Evolutionary conservation across 1,284 basidiomycete species (phyloP), one percentile per base, ranked within the genome.

Genomic region (Xerocomus nothofagi): DNA sequence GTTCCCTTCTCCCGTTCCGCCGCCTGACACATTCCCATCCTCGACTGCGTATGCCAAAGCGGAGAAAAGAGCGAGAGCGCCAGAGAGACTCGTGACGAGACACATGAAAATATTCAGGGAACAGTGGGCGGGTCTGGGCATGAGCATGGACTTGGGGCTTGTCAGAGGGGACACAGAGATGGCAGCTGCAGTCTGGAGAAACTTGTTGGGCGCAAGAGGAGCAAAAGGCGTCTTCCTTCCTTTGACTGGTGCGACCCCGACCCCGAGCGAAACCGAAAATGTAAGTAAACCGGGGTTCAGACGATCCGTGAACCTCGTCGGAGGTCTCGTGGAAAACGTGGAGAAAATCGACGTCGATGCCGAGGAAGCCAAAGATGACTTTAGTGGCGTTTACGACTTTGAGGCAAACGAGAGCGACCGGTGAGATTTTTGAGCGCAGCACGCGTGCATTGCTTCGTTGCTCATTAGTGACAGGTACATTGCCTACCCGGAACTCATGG

Each of bases 101-200:
- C 93, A 98, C 70, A 91, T 99, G 91, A 88, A 89, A 65, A 86
- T 90, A 44, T 82, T 97, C 78, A 88, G 89, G 55, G 87, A 95
- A 68, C 94, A 98, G 69, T 97, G 92, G 85, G 81, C 86, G 8
- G 96, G 96, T 1, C 77, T 92, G 51, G 81, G 85, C 4, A 74
- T 95, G 52, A 80, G 88, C 1, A 81, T 95, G 56, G 95, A 98
- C 68, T 78, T 93, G 41, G 91, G 82, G 1, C 76, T 96, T 31
- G 79, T 86, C 7, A 73, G 72, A 37, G 80, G 82, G 32, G 93
- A 97, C 63, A 76, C 81, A 52, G 88, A 93, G 57, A 75, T 99
- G 65, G 93, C 93, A 0, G 86, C 77, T 23, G 91, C 91, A 5
- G 72, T 96, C 1, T 99, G 96, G 96, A 78, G 96, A 27, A 98